Base-by-base conservation (phyloP, 768 basidiomycete species). In the Termitomyces sp. region DNA sequence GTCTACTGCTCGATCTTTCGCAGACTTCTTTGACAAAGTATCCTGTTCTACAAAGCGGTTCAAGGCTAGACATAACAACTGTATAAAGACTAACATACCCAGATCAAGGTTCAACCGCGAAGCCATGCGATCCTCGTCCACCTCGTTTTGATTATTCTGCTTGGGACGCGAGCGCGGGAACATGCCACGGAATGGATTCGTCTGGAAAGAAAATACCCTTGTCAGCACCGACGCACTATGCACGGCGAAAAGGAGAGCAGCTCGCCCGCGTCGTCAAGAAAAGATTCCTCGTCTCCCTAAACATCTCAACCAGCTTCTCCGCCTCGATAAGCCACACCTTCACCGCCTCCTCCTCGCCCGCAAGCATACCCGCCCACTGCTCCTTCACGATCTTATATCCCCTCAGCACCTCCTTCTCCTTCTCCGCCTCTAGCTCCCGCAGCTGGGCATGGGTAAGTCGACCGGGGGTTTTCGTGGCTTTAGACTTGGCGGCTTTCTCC, bases 301-400 rank as follows among this genome's bases (percentile, higher is more conserved):
- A 98, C 68, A 83, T 86, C 59, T 97, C 95, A 4, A 97, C 81
- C 45, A 99, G 75, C 63, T 84, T 88, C 66, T 92, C 91, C 0
- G 93, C 92, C 63, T 92, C 86, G 29, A 87, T 66, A 61, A 96
- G 73, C 90, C 95, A 98, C 63, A 87, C 82, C 50, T 82, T 77
- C 56, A 82, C 76, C 4, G 84, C 82, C 14, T 82, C 81, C 3
- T 74, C 68, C 9, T 69, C 76, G 6, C 68, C 70, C 11, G 66
- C 68, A 37, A 81, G 68, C 77, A 85, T 82, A 16, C 63, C 74
- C 4, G 74, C 73, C 88, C 87, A 88, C 1, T 90, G 69, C 31
- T 87, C 84, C 60, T 78, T 77, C 40, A 92, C 67, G 37, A 82
- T 75, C 29, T 69, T 72, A 68, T 87, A 89, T 11, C 85, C 84